Percentiles rank a stretch among this genome's conserved stretches.
These are phyloP conservation scores for Cutaneotrichosporon daszewskae DNA, from an alignment of 1,284 basidiomycete genomes.

Conservation along the genomic window DNA sequence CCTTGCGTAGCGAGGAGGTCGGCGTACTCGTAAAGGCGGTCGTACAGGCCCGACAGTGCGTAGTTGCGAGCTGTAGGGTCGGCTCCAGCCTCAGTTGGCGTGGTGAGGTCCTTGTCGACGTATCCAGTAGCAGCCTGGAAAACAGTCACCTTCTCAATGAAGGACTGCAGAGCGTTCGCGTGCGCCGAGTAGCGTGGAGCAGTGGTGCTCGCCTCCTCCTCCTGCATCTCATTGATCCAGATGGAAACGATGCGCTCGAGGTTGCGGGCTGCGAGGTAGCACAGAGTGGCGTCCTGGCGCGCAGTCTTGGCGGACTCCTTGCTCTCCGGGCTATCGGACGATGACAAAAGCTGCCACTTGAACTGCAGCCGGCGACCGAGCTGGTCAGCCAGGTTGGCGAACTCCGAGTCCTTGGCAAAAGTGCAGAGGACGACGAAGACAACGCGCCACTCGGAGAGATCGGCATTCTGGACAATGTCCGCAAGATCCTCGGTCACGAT, in stretches of 20 bases:
- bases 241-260: slow-evolving; percentile 85
- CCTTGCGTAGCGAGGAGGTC: slow-evolving; percentile 87
- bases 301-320: slow-evolving; percentile 54
- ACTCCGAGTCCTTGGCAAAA: slow-evolving; percentile 81
- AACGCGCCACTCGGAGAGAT: slow-evolving; percentile 91
- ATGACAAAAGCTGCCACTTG: slow-evolving; percentile 60
- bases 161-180: slow-evolving; percentile 81
- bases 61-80: slow-evolving; percentile 61
- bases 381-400: slow-evolving; percentile 79
- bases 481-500: slow-evolving; percentile 88
- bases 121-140: slow-evolving; percentile 88
- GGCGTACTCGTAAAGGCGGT: slow-evolving; percentile 92
- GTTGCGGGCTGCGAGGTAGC: slow-evolving; percentile 82
- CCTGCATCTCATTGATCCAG: slow-evolving; percentile 85
- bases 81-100: slow-evolving; percentile 38
- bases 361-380: slow-evolving; percentile 86
- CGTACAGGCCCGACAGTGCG: slow-evolving; percentile 81
- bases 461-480: slow-evolving; percentile 93
- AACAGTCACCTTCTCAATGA: slow-evolving; percentile 93
- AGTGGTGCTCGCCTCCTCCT: slow-evolving; percentile 63
- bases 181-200: slow-evolving; percentile 73
- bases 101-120: slow-evolving; percentile 67
- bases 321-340: slow-evolving; percentile 51
- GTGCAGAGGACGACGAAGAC: slow-evolving; percentile 97
- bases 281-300: slow-evolving; percentile 85